These are phyloP conservation scores for Lumnitzera littorea DNA, from an alignment of 345 rosid genomes.

Conservation along the genomic window DNA sequence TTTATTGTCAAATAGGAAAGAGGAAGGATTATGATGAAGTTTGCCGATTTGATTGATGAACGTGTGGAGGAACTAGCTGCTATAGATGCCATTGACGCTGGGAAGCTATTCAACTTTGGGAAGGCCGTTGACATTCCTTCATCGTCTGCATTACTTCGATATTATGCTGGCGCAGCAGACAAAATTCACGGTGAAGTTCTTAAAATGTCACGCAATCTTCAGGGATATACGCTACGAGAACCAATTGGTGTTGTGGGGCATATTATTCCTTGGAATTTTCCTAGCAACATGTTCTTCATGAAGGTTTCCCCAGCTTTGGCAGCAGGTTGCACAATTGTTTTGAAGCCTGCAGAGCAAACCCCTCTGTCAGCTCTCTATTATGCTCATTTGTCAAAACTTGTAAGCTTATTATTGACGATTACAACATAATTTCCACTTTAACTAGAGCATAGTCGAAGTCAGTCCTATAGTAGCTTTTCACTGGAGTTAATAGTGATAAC, in stretches of 20 bases:
- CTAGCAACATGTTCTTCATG: slow-evolving; percentile 49
- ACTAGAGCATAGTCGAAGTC: too few species aligned
- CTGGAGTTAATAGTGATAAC: too few species aligned
- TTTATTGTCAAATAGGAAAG: slow-evolving; percentile 35
- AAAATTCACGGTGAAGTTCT: slow-evolving; percentile 76
- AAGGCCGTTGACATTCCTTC: slow-evolving; percentile 50
- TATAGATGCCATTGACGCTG: slow-evolving; percentile 57
- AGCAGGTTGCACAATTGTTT: slow-evolving; percentile 79
- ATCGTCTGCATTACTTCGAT: slow-evolving; percentile 29
- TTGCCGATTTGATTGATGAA: slow-evolving; percentile 58
- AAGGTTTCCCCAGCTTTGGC: slow-evolving; percentile 73
- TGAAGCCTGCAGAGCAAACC: slow-evolving; percentile 91
- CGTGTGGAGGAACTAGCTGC: slow-evolving; percentile 61
- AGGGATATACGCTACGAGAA: slow-evolving; percentile 68
- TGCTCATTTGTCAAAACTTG: slow-evolving; percentile 52
- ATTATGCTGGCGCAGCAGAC: slow-evolving; percentile 86
- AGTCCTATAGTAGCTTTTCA: too few species aligned
- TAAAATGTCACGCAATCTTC: slow-evolving; percentile 48
- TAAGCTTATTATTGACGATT: slow-evolving; percentile 1
- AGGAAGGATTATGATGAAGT: slow-evolving; percentile 48
- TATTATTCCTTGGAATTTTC: slow-evolving; percentile 87
- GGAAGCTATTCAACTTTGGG: slow-evolving; percentile 37
- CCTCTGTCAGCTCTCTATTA: slow-evolving; percentile 79
- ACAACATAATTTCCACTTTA: neutral
- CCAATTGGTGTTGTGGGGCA: slow-evolving; percentile 83